phyloP scores from a whole-genome alignment of 164 flowering plant species.

The Piper longum region DNA sequence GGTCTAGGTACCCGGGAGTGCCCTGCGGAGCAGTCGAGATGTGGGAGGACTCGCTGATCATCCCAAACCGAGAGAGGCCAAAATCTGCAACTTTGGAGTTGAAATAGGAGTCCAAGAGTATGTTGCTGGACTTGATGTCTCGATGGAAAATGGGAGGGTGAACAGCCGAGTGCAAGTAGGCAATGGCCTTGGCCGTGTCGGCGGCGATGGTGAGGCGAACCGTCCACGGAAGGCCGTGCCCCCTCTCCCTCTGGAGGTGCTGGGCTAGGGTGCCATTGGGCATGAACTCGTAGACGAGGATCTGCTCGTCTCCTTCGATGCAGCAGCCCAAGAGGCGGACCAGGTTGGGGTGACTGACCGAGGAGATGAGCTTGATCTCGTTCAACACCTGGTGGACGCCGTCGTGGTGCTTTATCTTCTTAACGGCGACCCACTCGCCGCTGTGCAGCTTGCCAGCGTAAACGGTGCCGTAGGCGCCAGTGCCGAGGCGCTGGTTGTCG shows the following conservation, averaged over 20 bases:
- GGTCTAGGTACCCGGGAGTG: slow-evolving; percentile 93
- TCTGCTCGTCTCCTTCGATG: slow-evolving; percentile 53
- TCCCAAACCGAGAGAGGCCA: slow-evolving; percentile 71
- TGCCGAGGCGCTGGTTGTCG: slow-evolving; percentile 51
- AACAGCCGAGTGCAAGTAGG: slow-evolving; percentile 63
- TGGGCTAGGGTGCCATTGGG: slow-evolving; percentile 79
- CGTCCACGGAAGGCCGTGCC: slow-evolving; percentile 54
- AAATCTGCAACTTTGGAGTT: slow-evolving; percentile 86
- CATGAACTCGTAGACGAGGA: slow-evolving; percentile 84
- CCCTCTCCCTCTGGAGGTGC: slow-evolving; percentile 57
- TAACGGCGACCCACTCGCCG: slow-evolving; percentile 64
- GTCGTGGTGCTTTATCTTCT: slow-evolving; percentile 50
- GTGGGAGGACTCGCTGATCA: slow-evolving; percentile 39
- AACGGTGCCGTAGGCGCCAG: slow-evolving; percentile 82
- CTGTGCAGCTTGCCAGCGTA: slow-evolving; percentile 58
- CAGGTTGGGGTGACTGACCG: slow-evolving; percentile 68
- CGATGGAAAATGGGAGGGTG: slow-evolving; percentile 78
- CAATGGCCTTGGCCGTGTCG: slow-evolving; percentile 73
- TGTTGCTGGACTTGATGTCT: slow-evolving; percentile 88
- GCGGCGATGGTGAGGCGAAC: slow-evolving; percentile 61
- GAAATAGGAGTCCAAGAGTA: slow-evolving; percentile 49
- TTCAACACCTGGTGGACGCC: slow-evolving; percentile 64
- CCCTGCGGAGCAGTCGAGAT: slow-evolving; percentile 93
- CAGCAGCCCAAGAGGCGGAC: slow-evolving; percentile 85
- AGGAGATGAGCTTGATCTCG: slow-evolving; percentile 73